These are phyloP conservation scores for Salvia splendens DNA, from an alignment of 257 asterid genomes.

Conservation along the genomic window DNA sequence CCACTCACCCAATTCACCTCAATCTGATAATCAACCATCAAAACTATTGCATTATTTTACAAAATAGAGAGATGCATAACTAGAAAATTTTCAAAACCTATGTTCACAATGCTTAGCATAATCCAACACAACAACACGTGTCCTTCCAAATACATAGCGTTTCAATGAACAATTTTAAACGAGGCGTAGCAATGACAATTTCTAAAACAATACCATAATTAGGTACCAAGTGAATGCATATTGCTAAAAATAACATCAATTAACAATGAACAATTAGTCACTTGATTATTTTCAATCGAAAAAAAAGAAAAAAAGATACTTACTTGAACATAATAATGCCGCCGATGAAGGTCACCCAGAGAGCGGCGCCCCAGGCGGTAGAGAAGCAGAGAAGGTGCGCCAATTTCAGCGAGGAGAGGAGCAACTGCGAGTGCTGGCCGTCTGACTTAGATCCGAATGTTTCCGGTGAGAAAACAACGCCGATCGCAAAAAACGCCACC, in stretches of 20 bases:
- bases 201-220: constrained; percentile 19
- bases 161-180: neutral
- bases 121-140: neutral
- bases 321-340: constrained; percentile 99
- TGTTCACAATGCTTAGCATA: neutral
- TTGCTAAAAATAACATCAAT: neutral
- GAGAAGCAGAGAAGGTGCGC: constrained; percentile 91
- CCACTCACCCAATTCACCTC: neutral
- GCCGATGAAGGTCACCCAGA: constrained; percentile 98
- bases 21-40: constrained; percentile 6
- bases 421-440: constrained; percentile 51
- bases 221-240: neutral
- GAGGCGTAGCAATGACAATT: neutral
- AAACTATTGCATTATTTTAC: neutral
- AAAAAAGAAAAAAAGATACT: neutral
- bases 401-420: constrained; percentile 58
- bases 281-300: neutral
- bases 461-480: constrained; percentile 85
- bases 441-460: constrained; percentile 75
- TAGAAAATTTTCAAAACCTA: neutral
- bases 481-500: constrained; percentile 77
- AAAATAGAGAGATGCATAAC: neutral
- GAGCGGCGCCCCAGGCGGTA: constrained; percentile 94
- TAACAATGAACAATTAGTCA: constrained; percentile 6
- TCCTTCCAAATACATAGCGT: no score